phyloP scores from a whole-genome alignment of 305 asterid species.

The Fraxinus angustifolia region DNA sequence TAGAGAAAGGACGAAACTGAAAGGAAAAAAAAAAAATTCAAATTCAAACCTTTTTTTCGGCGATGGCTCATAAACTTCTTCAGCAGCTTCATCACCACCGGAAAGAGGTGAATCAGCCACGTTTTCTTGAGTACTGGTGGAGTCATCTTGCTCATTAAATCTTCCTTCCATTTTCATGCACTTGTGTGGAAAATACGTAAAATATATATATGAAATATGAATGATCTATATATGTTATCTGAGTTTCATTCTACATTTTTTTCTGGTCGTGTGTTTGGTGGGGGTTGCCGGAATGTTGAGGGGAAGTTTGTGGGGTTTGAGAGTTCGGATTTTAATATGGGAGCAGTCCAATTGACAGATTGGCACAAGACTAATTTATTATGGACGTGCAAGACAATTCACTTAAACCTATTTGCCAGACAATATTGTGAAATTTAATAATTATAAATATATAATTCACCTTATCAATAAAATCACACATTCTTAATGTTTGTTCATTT shows the following conservation, averaged over 20 bases:
- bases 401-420: constrained; percentile 20
- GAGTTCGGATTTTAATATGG: constrained; percentile 34
- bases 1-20: background rate
- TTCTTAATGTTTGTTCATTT: background rate
- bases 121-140: constrained; percentile 34
- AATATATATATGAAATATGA: background rate
- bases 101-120: constrained; percentile 45
- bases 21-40: background rate
- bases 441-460: background rate
- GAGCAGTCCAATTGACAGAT: constrained; percentile 62
- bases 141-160: constrained; percentile 27
- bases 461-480: background rate
- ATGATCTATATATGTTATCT: background rate
- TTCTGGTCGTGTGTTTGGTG: background rate
- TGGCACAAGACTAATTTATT: constrained; percentile 53
- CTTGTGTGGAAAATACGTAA: background rate
- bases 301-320: constrained; percentile 44
- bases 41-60: constrained; percentile 60
- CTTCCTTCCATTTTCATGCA: constrained; percentile 38
- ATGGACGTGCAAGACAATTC: constrained; percentile 70
- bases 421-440: background rate
- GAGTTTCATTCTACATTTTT: background rate
- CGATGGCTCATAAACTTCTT: constrained; percentile 47
- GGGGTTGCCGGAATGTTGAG: constrained; percentile 14
- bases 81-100: constrained; percentile 50